These are phyloP conservation scores for Metschnikowia koreensis DNA, from an alignment of 805 yeast genomes.

Conservation along the genomic window DNA sequence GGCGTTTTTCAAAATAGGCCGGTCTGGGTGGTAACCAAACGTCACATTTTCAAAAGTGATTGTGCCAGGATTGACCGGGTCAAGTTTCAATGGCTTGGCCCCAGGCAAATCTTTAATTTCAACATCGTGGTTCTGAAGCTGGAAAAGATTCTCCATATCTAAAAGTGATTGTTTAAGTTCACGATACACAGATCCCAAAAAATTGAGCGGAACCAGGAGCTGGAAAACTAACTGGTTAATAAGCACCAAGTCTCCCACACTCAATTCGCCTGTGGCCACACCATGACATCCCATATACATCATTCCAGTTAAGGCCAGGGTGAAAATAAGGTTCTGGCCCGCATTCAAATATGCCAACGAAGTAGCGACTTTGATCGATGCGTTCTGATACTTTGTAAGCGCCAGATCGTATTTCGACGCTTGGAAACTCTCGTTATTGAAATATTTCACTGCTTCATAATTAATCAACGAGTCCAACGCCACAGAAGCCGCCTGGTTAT, in stretches of 20 bases:
- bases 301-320: conserved; percentile 90
- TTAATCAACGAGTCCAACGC: conserved; percentile 92
- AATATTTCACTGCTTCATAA: conserved; percentile 91
- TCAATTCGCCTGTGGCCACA: conserved; percentile 74
- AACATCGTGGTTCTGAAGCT: conserved; percentile 73
- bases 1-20: conserved; percentile 81
- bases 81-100: conserved; percentile 60
- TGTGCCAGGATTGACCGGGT: conserved; percentile 57
- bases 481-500: conserved; percentile 91
- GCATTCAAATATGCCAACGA: conserved; percentile 75
- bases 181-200: conserved; percentile 91
- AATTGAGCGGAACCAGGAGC: conserved; percentile 89
- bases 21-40: conserved; percentile 86
- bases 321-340: conserved; percentile 78
- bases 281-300: conserved; percentile 98
- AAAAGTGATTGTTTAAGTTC: conserved; percentile 89
- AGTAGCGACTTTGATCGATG: conserved; percentile 79
- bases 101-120: conserved; percentile 58
- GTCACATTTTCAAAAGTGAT: conserved; percentile 87
- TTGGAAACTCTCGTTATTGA: conserved; percentile 84
- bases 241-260: conserved; percentile 92
- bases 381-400: conserved; percentile 66
- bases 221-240: conserved; percentile 96
- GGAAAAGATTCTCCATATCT: conserved; percentile 94
- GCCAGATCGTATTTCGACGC: conserved; percentile 77